Percentiles rank a stretch among this genome's conserved stretches.
Evolutionary conservation across 257 asterid genomes (phyloP).

Genomic region (Nicotiana knightiana): DNA sequence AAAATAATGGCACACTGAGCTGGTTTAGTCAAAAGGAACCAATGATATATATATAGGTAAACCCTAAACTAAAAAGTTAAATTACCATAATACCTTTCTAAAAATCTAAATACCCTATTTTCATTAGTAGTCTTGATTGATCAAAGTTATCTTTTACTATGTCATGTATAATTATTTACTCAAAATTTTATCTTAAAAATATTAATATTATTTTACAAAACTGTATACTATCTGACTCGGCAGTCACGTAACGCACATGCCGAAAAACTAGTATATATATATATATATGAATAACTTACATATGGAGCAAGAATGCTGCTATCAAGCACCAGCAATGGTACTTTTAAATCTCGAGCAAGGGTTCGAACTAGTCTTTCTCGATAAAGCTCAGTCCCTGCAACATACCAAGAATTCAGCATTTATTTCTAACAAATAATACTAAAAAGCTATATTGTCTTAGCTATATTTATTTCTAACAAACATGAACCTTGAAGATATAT

Average conservation of each 20-base stretch:
- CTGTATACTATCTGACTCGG: no score
- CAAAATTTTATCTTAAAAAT: no score
- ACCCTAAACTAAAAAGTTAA: no score
- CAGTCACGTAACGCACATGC: no score
- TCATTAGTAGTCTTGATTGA: no score
- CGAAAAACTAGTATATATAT: not conserved
- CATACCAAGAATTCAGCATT: conserved; percentile 15
- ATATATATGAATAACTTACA: conserved; percentile 42
- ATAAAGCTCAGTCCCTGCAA: conserved; percentile 85
- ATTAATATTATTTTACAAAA: no score
- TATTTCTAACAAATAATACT: conserved; percentile 11
- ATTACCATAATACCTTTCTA: no score
- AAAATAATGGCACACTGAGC: not conserved
- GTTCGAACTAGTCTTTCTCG: conserved; percentile 96
- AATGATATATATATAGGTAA: not conserved
- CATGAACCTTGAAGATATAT: no score
- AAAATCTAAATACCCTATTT: no score
- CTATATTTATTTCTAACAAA: no score
- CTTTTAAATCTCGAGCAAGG: conserved; percentile 78
- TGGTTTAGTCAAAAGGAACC: not conserved
- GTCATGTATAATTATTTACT: no score
- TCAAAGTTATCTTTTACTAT: no score
- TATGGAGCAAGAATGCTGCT: conserved; percentile 83
- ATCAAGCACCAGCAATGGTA: conserved; percentile 85
- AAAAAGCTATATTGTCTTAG: not conserved